These are phyloP conservation scores for Ustilago cynodontis DNA, from an alignment of 1,284 basidiomycete genomes.

Conservation along the genomic window DNA sequence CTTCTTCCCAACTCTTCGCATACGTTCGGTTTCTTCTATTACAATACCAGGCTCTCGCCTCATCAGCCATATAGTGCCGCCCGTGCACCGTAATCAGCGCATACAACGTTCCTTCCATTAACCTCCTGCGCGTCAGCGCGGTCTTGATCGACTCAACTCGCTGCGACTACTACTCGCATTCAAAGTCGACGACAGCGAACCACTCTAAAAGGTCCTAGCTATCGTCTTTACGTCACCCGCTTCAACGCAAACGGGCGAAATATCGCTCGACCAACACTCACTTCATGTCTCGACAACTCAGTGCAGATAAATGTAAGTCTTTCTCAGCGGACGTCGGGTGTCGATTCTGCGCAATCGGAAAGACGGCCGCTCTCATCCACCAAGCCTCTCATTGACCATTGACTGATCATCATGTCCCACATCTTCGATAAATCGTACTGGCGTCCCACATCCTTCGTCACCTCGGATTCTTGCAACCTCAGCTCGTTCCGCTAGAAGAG, in stretches of 20 bases:
- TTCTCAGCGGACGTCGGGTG: not conserved
- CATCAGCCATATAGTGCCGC: constrained; percentile 13
- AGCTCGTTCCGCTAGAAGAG: constrained; percentile 47
- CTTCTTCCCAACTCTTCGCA: constrained; percentile 55
- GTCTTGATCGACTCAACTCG: constrained; percentile 2
- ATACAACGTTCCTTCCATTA: constrained; percentile 4
- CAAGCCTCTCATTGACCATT: not conserved
- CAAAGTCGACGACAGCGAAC: not conserved
- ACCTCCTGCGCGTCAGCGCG: constrained; percentile 18
- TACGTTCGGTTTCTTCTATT: constrained; percentile 55
- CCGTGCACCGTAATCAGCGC: constrained; percentile 33
- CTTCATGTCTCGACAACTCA: constrained; percentile 54
- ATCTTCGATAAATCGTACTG: not conserved
- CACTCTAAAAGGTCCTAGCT: not conserved
- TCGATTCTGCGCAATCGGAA: not conserved
- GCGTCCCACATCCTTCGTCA: not conserved
- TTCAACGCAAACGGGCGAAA: constrained; percentile 14
- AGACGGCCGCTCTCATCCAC: not conserved
- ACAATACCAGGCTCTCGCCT: constrained; percentile 38
- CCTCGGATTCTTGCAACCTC: not conserved
- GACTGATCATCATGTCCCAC: constrained; percentile 10
- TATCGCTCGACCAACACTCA: constrained; percentile 25
- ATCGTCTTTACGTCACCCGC: not conserved
- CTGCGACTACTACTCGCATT: constrained; percentile 3
- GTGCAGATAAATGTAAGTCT: constrained; percentile 46